Conservation (phyloP, 345 rosid species). For the Mercurialis annua region DNA sequence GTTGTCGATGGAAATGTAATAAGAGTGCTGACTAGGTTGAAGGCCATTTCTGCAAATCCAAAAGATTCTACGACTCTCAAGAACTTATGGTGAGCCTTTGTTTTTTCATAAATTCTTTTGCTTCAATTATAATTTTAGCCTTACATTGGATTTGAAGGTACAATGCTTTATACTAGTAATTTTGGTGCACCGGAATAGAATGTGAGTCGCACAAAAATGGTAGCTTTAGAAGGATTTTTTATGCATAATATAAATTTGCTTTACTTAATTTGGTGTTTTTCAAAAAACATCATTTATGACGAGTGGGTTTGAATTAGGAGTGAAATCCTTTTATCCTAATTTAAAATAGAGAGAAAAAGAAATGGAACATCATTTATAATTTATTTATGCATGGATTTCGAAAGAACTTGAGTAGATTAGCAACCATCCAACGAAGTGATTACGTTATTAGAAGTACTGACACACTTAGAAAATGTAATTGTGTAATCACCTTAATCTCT, state of each 20-base stretch:
- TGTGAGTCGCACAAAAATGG: too few relatives aligned
- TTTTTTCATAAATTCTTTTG: conserved; percentile 3
- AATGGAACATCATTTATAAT: too few relatives aligned
- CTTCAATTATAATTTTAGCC: background rate
- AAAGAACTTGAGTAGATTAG: background rate
- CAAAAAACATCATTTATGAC: too few relatives aligned
- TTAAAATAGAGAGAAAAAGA: too few relatives aligned
- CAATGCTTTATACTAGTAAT: background rate
- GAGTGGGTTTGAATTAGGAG: too few relatives aligned
- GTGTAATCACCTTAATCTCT: background rate
- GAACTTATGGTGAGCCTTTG: conserved; percentile 61
- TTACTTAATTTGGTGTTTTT: too few relatives aligned
- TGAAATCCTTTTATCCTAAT: too few relatives aligned
- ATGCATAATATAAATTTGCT: too few relatives aligned
- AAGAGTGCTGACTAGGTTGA: conserved; percentile 68
- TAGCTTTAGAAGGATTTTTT: too few relatives aligned
- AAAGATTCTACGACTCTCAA: conserved; percentile 55
- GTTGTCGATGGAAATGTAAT: conserved; percentile 73
- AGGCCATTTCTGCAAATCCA: conserved; percentile 79
- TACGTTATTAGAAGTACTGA: background rate
- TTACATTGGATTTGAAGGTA: background rate
- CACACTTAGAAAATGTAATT: background rate
- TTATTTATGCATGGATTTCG: background rate
- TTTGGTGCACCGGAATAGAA: too few relatives aligned
- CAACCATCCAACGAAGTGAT: background rate